phyloP scores from a whole-genome alignment of 2,329 filamentous ascomycete species.

The Geosmithia flava region DNA sequence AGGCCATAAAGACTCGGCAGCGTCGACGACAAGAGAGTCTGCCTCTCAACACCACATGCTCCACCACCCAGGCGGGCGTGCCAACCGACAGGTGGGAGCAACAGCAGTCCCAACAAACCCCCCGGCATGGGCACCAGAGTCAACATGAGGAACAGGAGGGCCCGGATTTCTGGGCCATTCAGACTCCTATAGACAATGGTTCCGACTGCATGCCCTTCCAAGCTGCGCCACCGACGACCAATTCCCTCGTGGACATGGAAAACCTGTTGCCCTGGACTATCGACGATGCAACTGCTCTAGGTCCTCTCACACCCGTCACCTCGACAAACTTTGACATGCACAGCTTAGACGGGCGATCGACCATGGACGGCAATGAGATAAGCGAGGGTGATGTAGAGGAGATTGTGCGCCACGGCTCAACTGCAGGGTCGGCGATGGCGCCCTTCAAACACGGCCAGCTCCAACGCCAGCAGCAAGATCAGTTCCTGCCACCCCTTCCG shows the following conservation, averaged over 20 bases:
- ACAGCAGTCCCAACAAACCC: neutral
- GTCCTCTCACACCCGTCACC: conserved; percentile 17
- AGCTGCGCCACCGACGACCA: neutral
- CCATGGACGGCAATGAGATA: conserved; percentile 6
- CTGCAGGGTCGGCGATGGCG: conserved; percentile 2
- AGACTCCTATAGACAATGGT: neutral
- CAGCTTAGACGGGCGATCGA: conserved; percentile 9
- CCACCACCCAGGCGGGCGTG: neutral
- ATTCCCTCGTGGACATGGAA: neutral
- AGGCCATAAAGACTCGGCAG: conserved; percentile 28
- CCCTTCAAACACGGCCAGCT: conserved; percentile 5
- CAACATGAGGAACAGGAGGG: neutral
- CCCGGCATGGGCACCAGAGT: neutral
- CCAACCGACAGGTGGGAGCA: conserved; percentile 4
- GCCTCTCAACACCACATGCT: conserved; percentile 5
- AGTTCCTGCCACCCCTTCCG: conserved; percentile 9
- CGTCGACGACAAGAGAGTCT: conserved; percentile 18
- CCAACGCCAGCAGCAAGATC: conserved; percentile 4
- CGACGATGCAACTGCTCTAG: conserved; percentile 9
- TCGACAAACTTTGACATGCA: conserved; percentile 18
- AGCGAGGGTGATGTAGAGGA: conserved; percentile 16
- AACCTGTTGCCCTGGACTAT: conserved; percentile 3
- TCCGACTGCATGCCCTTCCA: neutral
- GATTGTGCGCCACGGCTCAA: conserved; percentile 8
- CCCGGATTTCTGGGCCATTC: neutral